A percentile compares a stretch with the other conserved stretches of the same genome.
Conservation (phyloP, 2,329 filamentous ascomycete species). For the Cryphonectria nitschkei region DNA sequence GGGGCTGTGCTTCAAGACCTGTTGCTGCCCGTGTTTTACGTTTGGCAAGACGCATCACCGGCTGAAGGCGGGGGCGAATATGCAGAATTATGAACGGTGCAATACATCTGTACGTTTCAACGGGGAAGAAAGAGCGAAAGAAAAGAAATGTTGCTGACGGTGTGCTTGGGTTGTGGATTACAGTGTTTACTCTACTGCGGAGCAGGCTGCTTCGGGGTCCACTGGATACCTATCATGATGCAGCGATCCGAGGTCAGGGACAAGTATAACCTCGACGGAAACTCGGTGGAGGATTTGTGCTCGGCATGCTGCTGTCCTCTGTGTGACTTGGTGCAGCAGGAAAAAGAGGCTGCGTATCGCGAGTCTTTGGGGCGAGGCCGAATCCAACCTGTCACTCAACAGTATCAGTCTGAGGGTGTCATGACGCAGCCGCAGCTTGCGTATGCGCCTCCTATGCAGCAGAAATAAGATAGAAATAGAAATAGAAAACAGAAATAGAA, state of each 20-base stretch:
- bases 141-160: neutral
- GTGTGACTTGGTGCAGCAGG: constrained; percentile 50
- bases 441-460: neutral
- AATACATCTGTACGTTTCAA: constrained; percentile 49
- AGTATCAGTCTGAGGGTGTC: constrained; percentile 37
- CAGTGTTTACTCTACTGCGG: constrained; percentile 50
- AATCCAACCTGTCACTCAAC: constrained; percentile 34
- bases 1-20: constrained; percentile 49
- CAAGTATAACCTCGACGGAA: constrained; percentile 51
- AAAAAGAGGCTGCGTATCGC: constrained; percentile 50
- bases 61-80: constrained; percentile 43
- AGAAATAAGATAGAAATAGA: neutral
- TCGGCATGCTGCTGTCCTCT: constrained; percentile 50
- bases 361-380: constrained; percentile 34
- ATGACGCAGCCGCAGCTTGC: constrained; percentile 33
- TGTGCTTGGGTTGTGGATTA: neutral
- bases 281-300: constrained; percentile 47
- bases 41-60: constrained; percentile 55
- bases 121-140: neutral
- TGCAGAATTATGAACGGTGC: constrained; percentile 50
- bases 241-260: constrained; percentile 50
- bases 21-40: constrained; percentile 51
- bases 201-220: constrained; percentile 44
- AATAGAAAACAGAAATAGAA: no score
- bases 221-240: constrained; percentile 49